phyloP scores from a whole-genome alignment of 78 protist species.

The Isochrysis galbana region DNA sequence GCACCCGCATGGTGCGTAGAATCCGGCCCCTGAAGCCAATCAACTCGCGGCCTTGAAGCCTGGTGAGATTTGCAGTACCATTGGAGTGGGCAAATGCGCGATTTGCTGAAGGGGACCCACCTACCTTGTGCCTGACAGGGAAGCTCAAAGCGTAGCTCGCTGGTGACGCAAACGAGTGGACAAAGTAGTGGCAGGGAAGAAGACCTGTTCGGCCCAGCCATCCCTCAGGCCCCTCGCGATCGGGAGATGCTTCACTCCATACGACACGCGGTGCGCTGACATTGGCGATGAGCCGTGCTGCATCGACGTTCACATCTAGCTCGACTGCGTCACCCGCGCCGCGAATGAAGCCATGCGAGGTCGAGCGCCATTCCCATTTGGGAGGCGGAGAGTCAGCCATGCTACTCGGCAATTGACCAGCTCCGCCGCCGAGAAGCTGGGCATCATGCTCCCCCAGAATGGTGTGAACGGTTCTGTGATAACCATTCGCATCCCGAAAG shows the following conservation, averaged over 20 bases:
- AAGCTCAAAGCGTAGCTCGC: too few relatives aligned
- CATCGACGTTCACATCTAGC: not conserved
- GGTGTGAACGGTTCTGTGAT: not conserved
- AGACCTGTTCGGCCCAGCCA: not conserved
- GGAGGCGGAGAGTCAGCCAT: not conserved
- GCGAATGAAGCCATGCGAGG: not conserved
- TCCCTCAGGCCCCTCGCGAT: not conserved
- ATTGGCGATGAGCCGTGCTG: not conserved
- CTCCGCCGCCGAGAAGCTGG: not conserved
- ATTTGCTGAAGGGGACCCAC: too few relatives aligned
- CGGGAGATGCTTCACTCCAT: not conserved
- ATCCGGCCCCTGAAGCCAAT: too few relatives aligned
- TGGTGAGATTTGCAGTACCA: too few relatives aligned
- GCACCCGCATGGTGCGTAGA: too few relatives aligned
- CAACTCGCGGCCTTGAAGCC: too few relatives aligned
- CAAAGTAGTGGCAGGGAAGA: not conserved
- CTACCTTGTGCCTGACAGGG: too few relatives aligned
- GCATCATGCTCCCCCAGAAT: not conserved
- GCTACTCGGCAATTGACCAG: not conserved
- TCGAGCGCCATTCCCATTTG: not conserved
- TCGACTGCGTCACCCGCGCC: not conserved
- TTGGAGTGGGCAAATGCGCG: too few relatives aligned
- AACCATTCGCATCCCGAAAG: not conserved
- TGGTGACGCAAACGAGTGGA: not conserved
- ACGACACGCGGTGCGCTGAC: not conserved